These are phyloP conservation scores for Agarophyton chilense DNA, from an alignment of 23 red algal species.

Conservation along the genomic window DNA sequence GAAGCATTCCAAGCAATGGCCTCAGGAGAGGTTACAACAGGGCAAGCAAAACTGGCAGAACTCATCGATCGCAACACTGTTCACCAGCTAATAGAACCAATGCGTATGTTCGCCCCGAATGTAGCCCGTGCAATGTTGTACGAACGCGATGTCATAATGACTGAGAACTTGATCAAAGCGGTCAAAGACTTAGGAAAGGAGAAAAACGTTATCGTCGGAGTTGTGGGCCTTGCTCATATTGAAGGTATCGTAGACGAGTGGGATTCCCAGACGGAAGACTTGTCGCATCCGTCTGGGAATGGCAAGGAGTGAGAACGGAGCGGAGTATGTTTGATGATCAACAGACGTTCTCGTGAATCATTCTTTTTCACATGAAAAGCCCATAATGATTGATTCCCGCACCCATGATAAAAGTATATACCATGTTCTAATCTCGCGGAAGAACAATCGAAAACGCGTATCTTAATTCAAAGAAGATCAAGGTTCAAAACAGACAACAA, in stretches of 20 bases:
- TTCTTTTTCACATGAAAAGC: no score
- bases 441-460: no score
- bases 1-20: constrained; percentile 41
- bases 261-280: constrained; percentile 11
- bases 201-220: constrained; percentile 33
- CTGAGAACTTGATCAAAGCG: constrained; percentile 33
- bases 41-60: constrained; percentile 38
- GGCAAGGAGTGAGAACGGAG: no score
- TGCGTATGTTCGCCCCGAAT: constrained; percentile 32
- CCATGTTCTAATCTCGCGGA: no score
- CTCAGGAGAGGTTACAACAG: constrained; percentile 19
- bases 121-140: constrained; percentile 45
- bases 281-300: no score
- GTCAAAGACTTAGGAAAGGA: constrained; percentile 16
- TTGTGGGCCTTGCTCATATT: constrained; percentile 51
- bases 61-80: constrained; percentile 50
- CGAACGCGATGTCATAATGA: constrained; percentile 55
- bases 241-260: constrained; percentile 52
- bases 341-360: no score
- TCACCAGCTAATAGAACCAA: constrained; percentile 36
- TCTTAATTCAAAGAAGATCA: no score
- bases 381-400: no score
- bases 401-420: no score
- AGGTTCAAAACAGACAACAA: no score
- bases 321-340: no score